Evolutionary conservation across 139 green algal genomes (phyloP).

Genomic region (Tetraselmis chui): DNA sequence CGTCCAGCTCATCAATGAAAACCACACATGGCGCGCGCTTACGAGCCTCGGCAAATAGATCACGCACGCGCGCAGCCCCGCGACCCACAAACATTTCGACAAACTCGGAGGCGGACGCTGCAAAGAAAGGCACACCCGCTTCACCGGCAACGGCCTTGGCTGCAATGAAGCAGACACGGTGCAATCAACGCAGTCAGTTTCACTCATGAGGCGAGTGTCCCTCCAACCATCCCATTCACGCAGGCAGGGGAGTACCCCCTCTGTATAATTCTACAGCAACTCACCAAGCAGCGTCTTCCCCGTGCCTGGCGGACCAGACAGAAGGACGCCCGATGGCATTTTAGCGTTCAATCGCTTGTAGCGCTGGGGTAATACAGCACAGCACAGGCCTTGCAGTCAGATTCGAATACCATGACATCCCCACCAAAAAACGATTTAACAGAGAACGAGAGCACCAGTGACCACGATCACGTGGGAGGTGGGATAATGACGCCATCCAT

Average conservation of each 20-base stretch:
- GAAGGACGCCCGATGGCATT: conserved; percentile 68
- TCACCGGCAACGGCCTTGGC: conserved; percentile 85
- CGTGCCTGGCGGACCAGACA: conserved; percentile 73
- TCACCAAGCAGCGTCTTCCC: conserved; percentile 80
- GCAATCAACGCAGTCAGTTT: too few relatives aligned
- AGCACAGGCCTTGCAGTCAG: too few relatives aligned
- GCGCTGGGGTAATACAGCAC: too few relatives aligned
- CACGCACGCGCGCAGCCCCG: conserved; percentile 78
- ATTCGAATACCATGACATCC: too few relatives aligned
- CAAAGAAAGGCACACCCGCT: conserved; percentile 87
- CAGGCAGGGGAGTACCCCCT: too few relatives aligned
- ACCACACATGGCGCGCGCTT: conserved; percentile 77
- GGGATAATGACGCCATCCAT: too few relatives aligned
- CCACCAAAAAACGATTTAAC: too few relatives aligned
- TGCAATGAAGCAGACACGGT: conserved; percentile 25
- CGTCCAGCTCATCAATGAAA: conserved; percentile 99
- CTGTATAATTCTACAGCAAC: too few relatives aligned
- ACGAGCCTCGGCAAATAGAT: conserved; percentile 88
- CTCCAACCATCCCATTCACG: too few relatives aligned
- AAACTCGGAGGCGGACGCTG: conserved; percentile 89
- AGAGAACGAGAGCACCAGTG: too few relatives aligned
- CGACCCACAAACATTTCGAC: conserved; percentile 98
- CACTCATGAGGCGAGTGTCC: too few relatives aligned
- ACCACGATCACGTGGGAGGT: too few relatives aligned
- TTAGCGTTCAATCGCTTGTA: conserved; percentile 45